Percentiles rank a stretch among this genome's conserved stretches.
phyloP scores from a whole-genome alignment of 768 basidiomycete species.

The Chlorophyllum brunneum region DNA sequence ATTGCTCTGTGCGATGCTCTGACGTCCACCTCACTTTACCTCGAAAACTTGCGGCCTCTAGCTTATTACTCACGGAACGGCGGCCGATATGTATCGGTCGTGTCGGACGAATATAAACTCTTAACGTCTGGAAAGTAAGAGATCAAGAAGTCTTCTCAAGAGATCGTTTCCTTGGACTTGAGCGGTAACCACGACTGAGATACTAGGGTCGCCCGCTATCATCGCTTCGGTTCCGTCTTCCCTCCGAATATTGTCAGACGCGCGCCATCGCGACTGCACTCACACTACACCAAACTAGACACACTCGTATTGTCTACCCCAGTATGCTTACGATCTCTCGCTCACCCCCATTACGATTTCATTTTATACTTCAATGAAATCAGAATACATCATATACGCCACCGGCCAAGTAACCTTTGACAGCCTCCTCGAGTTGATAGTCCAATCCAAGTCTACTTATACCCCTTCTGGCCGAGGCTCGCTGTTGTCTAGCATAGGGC shows the following conservation, averaged over 20 bases:
- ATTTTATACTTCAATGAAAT: constrained; percentile 10
- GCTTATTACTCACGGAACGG: background rate
- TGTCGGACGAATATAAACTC: background rate
- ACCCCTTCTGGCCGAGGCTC: background rate
- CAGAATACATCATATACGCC: background rate
- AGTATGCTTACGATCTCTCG: too few relatives aligned
- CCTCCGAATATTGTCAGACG: background rate
- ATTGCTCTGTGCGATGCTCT: background rate
- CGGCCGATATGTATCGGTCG: background rate
- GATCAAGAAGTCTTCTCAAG: background rate
- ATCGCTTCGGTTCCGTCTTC: background rate
- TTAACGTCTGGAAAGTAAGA: background rate
- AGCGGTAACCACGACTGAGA: background rate
- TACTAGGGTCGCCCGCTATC: too few relatives aligned
- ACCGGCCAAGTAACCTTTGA: too few relatives aligned
- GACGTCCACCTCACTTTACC: background rate
- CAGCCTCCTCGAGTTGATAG: too few relatives aligned
- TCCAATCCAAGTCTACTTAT: background rate
- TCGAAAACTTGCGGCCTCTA: background rate
- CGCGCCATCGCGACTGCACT: background rate
- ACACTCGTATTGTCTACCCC: too few relatives aligned
- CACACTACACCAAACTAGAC: too few relatives aligned
- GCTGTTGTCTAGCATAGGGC: background rate
- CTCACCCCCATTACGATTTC: too few relatives aligned
- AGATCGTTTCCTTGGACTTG: background rate